Conservation (phyloP, 2,329 filamentous ascomycete species). For the Akanthomyces dipterigenus region DNA sequence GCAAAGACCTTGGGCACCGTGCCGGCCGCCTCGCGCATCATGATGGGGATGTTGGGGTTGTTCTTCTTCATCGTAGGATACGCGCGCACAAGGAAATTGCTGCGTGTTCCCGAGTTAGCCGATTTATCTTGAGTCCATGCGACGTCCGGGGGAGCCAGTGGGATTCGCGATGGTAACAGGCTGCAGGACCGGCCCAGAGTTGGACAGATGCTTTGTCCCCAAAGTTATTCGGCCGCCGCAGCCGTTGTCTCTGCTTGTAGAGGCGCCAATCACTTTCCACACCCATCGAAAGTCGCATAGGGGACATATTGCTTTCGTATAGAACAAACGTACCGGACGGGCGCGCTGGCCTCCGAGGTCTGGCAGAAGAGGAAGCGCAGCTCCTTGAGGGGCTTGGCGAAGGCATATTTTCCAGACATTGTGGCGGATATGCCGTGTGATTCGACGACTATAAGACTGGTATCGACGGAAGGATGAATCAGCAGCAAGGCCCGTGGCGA, state of each 20-base stretch:
- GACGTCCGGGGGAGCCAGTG: no score
- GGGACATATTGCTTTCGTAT: no score
- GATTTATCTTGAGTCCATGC: background rate
- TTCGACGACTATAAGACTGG: background rate
- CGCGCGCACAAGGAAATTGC: conserved; percentile 80
- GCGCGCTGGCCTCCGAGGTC: conserved; percentile 82
- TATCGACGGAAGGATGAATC: background rate
- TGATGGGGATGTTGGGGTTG: conserved; percentile 88
- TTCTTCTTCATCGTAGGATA: conserved; percentile 99
- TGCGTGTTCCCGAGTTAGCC: conserved; percentile 14
- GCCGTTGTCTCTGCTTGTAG: background rate
- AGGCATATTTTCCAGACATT: conserved; percentile 94
- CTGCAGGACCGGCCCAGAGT: background rate
- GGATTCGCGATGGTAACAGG: background rate
- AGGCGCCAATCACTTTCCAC: background rate
- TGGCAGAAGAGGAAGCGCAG: conserved; percentile 97
- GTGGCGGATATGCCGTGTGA: conserved; percentile 14
- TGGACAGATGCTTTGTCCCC: background rate
- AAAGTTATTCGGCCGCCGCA: background rate
- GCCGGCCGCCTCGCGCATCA: conserved; percentile 86
- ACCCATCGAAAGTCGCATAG: background rate
- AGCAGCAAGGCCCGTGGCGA: background rate
- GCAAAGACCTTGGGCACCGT: conserved; percentile 83
- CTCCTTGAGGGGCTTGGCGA: conserved; percentile 84
- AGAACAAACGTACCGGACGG: conserved; percentile 62